A percentile compares a stretch with the other conserved stretches of the same genome.
Conservation (phyloP, 2,329 filamentous ascomycete species). For the Lachnellula hyalina region DNA sequence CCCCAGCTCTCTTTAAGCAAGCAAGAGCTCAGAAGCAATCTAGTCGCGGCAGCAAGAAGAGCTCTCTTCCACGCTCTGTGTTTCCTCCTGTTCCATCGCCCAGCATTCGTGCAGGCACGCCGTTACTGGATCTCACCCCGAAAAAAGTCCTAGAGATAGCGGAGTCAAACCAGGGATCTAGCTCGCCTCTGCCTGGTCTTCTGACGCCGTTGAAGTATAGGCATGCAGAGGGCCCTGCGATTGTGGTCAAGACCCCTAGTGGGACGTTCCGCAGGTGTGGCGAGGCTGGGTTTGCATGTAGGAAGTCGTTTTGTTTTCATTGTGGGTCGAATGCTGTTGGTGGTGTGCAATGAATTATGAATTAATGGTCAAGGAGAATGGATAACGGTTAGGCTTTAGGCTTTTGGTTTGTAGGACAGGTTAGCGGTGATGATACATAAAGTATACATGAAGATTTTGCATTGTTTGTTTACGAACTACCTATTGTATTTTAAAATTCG, state of each 20-base stretch:
- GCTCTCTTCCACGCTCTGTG: not conserved
- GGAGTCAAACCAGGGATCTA: constrained; percentile 14
- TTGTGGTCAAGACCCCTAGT: constrained; percentile 41
- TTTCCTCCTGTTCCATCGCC: not conserved
- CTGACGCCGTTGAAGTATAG: constrained; percentile 6
- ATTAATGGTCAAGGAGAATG: too few species aligned
- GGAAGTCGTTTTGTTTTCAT: constrained; percentile 54
- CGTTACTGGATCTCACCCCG: constrained; percentile 23
- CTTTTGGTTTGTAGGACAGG: too few species aligned
- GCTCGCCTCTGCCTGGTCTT: constrained; percentile 9
- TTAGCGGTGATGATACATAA: too few species aligned
- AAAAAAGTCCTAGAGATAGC: constrained; percentile 5
- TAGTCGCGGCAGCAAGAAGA: not conserved
- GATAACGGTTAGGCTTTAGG: too few species aligned
- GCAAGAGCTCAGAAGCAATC: not conserved
- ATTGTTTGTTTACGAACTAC: too few species aligned
- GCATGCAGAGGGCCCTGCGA: constrained; percentile 6
- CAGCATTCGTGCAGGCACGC: constrained; percentile 14
- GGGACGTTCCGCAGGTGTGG: constrained; percentile 49
- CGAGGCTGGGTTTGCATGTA: constrained; percentile 49
- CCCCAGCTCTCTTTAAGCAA: not conserved
- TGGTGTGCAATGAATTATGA: not conserved
- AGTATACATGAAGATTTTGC: too few species aligned
- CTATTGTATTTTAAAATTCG: too few species aligned
- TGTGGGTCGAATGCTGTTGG: constrained; percentile 32